Evolutionary conservation across 2,329 filamentous ascomycete species (phyloP).

Genomic region (Xylariaceae sp.): DNA sequence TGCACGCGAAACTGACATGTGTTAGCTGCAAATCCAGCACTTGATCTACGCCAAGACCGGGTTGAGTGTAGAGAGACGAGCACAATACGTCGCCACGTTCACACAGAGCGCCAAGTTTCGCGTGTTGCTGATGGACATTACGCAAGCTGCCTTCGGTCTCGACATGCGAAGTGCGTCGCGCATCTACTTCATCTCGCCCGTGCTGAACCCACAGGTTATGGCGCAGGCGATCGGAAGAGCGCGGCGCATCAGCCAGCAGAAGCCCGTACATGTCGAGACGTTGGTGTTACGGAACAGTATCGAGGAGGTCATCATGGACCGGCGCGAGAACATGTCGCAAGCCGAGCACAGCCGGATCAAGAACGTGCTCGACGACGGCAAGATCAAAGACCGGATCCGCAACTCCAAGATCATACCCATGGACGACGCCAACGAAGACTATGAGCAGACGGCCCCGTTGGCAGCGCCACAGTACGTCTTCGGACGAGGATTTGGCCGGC

Average conservation of each 20-base stretch:
- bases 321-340: constrained; percentile 69
- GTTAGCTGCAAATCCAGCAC: constrained; percentile 51
- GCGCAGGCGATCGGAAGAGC: constrained; percentile 89
- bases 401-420: constrained; percentile 43
- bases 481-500: constrained; percentile 43
- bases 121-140: constrained; percentile 86
- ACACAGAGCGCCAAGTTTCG: constrained; percentile 62
- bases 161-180: constrained; percentile 79
- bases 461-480: constrained; percentile 46
- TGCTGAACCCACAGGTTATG: constrained; percentile 78
- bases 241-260: constrained; percentile 78
- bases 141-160: constrained; percentile 79
- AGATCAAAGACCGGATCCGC: constrained; percentile 56
- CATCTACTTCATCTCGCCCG: constrained; percentile 84
- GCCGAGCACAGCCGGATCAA: constrained; percentile 53
- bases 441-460: constrained; percentile 47
- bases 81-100: constrained; percentile 74
- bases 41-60: constrained; percentile 61
- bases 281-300: constrained; percentile 74
- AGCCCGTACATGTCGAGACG: constrained; percentile 77
- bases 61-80: constrained; percentile 55
- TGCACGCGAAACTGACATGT: neutral
- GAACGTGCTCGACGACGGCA: constrained; percentile 52
- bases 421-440: constrained; percentile 29
- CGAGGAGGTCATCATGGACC: constrained; percentile 76